Percentiles rank a stretch among this genome's conserved stretches.
Evolutionary conservation across 2,329 filamentous ascomycete genomes (phyloP).

Genomic region (Colletotrichum trifolii): DNA sequence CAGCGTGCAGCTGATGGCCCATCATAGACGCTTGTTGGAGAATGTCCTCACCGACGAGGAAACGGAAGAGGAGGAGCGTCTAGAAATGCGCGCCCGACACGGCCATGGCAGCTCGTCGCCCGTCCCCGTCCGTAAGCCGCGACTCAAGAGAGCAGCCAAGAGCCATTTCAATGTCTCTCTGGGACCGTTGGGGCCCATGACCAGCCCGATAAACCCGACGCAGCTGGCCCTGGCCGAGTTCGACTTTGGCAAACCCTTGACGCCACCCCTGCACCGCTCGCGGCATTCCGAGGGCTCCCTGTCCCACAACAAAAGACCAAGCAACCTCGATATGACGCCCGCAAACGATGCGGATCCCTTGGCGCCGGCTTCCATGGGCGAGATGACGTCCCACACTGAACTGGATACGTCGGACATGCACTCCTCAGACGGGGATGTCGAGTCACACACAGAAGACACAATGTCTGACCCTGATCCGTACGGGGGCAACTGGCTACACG

Average conservation of each 20-base stretch:
- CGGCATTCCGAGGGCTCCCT: constrained; percentile 27
- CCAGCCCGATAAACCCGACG: constrained; percentile 39
- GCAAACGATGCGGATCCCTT: constrained; percentile 13
- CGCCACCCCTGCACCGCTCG: constrained; percentile 27
- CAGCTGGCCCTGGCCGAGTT: constrained; percentile 42
- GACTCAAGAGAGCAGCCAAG: constrained; percentile 54
- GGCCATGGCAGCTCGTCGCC: constrained; percentile 41
- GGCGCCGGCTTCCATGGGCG: constrained; percentile 20
- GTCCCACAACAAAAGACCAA: constrained; percentile 7
- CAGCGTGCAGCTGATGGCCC: constrained; percentile 54
- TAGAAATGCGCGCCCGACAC: constrained; percentile 53
- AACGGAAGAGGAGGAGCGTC: constrained; percentile 55
- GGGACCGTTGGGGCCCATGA: constrained; percentile 40
- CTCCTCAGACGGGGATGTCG: constrained; percentile 35
- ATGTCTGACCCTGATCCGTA: constrained; percentile 36
- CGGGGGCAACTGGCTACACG: constrained; percentile 29
- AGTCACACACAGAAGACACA: constrained; percentile 35
- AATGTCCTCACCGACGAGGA: constrained; percentile 56
- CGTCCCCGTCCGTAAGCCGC: constrained; percentile 49
- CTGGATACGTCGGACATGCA: constrained; percentile 37
- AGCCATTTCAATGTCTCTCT: constrained; percentile 45
- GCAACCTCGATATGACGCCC: constrained; percentile 19
- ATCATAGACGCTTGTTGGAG: constrained; percentile 50
- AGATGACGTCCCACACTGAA: constrained; percentile 33
- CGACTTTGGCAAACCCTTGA: constrained; percentile 33